Evolutionary conservation across 805 yeast species (phyloP), one percentile per base, ranked within the genome.

Genomic region (Wickerhamomyces rabaulensis): DNA sequence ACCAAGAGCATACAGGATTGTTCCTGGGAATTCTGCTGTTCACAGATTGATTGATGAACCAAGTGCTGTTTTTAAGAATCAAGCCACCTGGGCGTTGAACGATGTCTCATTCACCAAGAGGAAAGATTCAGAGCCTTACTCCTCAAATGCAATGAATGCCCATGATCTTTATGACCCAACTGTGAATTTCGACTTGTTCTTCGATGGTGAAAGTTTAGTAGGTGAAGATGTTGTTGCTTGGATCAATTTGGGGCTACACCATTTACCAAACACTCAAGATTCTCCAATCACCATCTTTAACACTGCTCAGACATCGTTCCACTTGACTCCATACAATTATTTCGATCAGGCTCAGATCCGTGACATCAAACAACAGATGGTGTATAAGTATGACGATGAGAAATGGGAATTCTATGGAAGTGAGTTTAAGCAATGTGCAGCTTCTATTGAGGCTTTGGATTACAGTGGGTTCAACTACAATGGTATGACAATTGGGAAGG

Each of bases 1-100:
- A 37, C 64, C 64, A 50, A 54, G 58, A 43, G 61, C 63, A 22
- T 61, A 61, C 44, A 51, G 61, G 44, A 56, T 54, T 35, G 51
- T 54, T 17, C 58, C 57, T 17, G 58, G 55, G 31, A 50, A 50
- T 15, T 42, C 54, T 6, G 51, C 51, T 22, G 62, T 50, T 15
- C 57, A 52, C 39, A 53, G 60, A 52, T 47, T 56, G 26, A 46
- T 51, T 9, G n/a, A n/a, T n/a, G n/a, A n/a, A n/a, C n/a, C n/a
- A n/a, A n/a, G n/a, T n/a, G n/a, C n/a, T n/a, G n/a, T n/a, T n/a
- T n/a, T n/a, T n/a, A n/a, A n/a, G 4, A 52, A 56, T 16, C 55
- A 56, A 37, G 59, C 60, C 2, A 50, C 50, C 7, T 59, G 61
- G 61, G 64, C 63, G 12, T 40, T 46, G 13, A 29, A 49, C 36